Base-by-base conservation (phyloP, 257 asterid species). In the Jaltomata sinuosa region DNA sequence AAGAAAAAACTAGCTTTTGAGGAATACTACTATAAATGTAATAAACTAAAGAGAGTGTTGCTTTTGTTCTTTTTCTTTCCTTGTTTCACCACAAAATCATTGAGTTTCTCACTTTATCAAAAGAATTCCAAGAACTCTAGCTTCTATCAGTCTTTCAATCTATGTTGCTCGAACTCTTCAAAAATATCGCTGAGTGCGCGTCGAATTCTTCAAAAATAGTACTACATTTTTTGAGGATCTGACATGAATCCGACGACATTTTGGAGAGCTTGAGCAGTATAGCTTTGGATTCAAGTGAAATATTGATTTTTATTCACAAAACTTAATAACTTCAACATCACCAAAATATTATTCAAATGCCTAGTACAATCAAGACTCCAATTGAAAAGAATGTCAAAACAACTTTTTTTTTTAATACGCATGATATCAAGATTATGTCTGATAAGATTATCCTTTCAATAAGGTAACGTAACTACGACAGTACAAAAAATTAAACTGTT, bases 151-250 rank as follows among this genome's bases (percentile, higher is more conserved):
- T 42, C 12, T 72, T 22, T 72, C 22, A 0, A 22, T 72, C 12
- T 38, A 21, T 69, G 19, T 69, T 21, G 11, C 1, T 0, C 0
- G 1, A 11, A 38, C 10, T n/a, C 53, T 19, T 21, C 0, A 0
- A n/a, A 69, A 21, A 21, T 69, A 4, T 5, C 2, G 2, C 11
- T 1, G 9, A 5, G 0, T 34, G 1, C 9, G 0, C 10, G 0
- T 36, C 0, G 0, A 2, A 0, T n/a, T 0, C 12, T 11, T 2
- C 2, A 5, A 38, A 10, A 38, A 1, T 27, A 27, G 1, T 15
- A 29, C 0, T 10, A 3, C 0, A 10, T 11, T 27, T 32, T 16
- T 31, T 0, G 15, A 12, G 1, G 3, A 27, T 62, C 11, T 27
- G 1, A 8, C 7, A 67, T 1, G 0, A 16, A 16, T 31, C 19